Evolutionary conservation across 306 rosid genomes (phyloP).

Genomic region (Ammopiptanthus mongolicus): DNA sequence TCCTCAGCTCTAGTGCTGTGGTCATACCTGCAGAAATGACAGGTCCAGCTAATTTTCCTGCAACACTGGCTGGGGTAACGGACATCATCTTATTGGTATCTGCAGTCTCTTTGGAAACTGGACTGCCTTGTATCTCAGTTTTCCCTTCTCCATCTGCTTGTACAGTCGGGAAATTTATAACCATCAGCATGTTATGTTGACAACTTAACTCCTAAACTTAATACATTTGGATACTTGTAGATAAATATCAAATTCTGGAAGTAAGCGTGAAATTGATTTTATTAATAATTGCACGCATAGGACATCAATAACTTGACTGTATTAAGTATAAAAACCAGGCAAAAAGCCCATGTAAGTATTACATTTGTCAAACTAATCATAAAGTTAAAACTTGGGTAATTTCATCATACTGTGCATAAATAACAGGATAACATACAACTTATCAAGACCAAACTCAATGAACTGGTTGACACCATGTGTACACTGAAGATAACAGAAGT

Average conservation of each 20-base stretch:
- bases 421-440: background rate
- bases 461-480: background rate
- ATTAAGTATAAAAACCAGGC: background rate
- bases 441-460: background rate
- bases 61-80: slow-evolving; percentile 28
- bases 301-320: background rate
- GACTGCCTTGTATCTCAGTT: slow-evolving; percentile 38
- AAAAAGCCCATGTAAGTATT: background rate
- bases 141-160: slow-evolving; percentile 61
- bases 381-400: background rate
- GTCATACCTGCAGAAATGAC: slow-evolving; percentile 63
- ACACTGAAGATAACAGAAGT: slow-evolving; percentile 1
- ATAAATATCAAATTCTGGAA: background rate
- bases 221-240: background rate
- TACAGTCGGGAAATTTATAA: slow-evolving; percentile 12
- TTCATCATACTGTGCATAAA: background rate
- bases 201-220: background rate
- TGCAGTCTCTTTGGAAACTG: slow-evolving; percentile 38
- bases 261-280: background rate
- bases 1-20: slow-evolving; percentile 57
- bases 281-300: background rate
- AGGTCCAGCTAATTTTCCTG: slow-evolving; percentile 45
- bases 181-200: background rate
- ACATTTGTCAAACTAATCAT: background rate
- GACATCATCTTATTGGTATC: slow-evolving; percentile 31